Conservation (phyloP, 2,329 filamentous ascomycete species). For the Magnaporthales sp. region DNA sequence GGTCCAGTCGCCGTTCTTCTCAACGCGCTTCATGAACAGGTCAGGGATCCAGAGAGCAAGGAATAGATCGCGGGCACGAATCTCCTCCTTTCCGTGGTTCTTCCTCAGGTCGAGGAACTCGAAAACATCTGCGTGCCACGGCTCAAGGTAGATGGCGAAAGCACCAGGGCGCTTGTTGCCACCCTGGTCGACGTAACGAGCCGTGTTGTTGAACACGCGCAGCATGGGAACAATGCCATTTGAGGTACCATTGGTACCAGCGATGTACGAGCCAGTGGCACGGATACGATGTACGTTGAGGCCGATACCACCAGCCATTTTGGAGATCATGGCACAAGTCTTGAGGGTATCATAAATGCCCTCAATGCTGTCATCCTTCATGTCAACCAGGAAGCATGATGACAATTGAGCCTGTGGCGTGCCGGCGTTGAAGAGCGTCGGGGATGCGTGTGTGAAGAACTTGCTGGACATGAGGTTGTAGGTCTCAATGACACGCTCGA, state of each 20-base stretch:
- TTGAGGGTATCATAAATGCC: constrained; percentile 99
- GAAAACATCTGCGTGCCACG: constrained; percentile 97
- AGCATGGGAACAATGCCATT: constrained; percentile 98
- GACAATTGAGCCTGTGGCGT: constrained; percentile 92
- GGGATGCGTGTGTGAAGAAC: constrained; percentile 92
- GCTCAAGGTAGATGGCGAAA: constrained; percentile 98
- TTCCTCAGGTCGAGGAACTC: constrained; percentile 96
- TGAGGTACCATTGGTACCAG: constrained; percentile 94
- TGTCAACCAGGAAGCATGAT: constrained; percentile 97
- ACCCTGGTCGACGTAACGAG: constrained; percentile 96
- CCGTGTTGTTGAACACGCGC: constrained; percentile 98
- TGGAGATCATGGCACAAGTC: constrained; percentile 99
- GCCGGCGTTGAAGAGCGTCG: constrained; percentile 95
- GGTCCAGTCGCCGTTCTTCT: constrained; percentile 94
- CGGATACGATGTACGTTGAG: constrained; percentile 95
- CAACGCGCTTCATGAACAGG: constrained; percentile 99
- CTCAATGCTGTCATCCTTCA: constrained; percentile 99
- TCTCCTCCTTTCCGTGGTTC: constrained; percentile 98
- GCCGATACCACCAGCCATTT: constrained; percentile 97
- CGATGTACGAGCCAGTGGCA: constrained; percentile 95
- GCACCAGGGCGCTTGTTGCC: constrained; percentile 98
- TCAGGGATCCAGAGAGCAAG: constrained; percentile 97
- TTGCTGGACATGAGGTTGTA: constrained; percentile 99
- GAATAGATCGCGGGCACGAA: constrained; percentile 94
- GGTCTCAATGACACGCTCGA: constrained; percentile 92